Evolutionary conservation across 148 eudicot genomes (phyloP).

Genomic region (Rhododendron williamsianum): DNA sequence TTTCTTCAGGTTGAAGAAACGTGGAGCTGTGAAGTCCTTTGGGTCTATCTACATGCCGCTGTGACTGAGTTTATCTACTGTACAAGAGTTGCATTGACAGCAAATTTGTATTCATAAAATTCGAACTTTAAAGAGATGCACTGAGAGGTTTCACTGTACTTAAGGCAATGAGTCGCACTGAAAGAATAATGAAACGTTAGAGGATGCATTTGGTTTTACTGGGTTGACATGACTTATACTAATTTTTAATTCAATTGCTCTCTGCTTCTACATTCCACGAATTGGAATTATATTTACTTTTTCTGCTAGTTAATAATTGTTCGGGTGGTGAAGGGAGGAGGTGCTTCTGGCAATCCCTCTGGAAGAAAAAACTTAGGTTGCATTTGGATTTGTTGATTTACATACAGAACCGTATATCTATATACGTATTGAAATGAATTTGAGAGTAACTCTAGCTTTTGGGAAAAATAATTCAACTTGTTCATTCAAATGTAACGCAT

Average conservation of each 20-base stretch:
- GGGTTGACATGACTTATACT: not conserved
- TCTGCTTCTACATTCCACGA: not conserved
- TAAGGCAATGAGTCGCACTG: not conserved
- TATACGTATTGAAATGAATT: not conserved
- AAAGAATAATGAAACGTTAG: not conserved
- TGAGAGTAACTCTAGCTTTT: not conserved
- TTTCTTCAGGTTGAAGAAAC: not conserved
- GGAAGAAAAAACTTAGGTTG: not conserved
- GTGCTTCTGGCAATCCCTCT: not conserved
- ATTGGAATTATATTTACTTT: not conserved
- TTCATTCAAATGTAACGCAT: not conserved
- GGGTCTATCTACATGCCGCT: not conserved
- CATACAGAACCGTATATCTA: not conserved
- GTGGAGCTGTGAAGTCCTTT: not conserved
- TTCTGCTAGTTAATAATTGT: not conserved
- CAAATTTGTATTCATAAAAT: not conserved
- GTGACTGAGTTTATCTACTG: not conserved
- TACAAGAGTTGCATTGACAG: not conserved
- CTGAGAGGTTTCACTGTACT: not conserved
- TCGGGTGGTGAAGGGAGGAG: not conserved
- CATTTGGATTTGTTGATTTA: not conserved
- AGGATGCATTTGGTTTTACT: not conserved
- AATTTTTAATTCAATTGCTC: not conserved
- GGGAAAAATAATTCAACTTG: not conserved
- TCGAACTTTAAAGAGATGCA: not conserved